A percentile compares a stretch with the other conserved stretches of the same genome.
These are phyloP conservation scores for Diaporthe humulicola DNA, from an alignment of 2,329 filamentous ascomycete species.

Conservation along the genomic window DNA sequence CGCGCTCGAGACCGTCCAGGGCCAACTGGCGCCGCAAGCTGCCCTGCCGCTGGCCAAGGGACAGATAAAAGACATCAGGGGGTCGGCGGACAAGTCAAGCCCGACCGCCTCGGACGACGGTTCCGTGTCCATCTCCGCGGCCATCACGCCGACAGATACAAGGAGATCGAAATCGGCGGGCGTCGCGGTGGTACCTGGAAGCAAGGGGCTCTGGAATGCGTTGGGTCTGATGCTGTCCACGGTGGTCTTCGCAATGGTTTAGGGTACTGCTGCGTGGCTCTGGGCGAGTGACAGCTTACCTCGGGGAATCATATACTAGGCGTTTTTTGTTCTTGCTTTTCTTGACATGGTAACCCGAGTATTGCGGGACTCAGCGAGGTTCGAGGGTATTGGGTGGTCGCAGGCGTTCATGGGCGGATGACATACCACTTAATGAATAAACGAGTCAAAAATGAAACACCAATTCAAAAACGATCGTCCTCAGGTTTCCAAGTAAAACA, in stretches of 20 bases:
- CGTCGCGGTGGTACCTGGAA: constrained; percentile 26
- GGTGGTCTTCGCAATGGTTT: constrained; percentile 13
- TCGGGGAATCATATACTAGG: background rate
- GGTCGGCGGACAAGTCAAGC: constrained; percentile 34
- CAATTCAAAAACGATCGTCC: too few species aligned
- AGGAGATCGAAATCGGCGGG: constrained; percentile 39
- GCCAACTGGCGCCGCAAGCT: constrained; percentile 62
- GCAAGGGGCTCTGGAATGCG: constrained; percentile 6
- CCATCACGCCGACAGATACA: constrained; percentile 30
- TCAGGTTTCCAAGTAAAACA: background rate
- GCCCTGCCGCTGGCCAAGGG: constrained; percentile 60
- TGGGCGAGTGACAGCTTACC: background rate
- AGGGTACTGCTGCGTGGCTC: constrained; percentile 28
- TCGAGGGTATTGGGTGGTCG: background rate
- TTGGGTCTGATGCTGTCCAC: constrained; percentile 18
- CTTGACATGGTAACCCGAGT: background rate
- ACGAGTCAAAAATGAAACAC: background rate
- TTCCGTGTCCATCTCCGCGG: constrained; percentile 7
- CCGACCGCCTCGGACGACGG: background rate
- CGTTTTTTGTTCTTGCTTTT: background rate
- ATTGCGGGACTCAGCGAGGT: too few species aligned
- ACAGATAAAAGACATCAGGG: constrained; percentile 61
- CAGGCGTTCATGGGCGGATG: background rate
- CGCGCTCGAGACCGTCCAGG: constrained; percentile 74
- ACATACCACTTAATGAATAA: background rate